Evolutionary conservation across 2,329 filamentous ascomycete species (phyloP).

Genomic region (Coleophoma crateriformis): DNA sequence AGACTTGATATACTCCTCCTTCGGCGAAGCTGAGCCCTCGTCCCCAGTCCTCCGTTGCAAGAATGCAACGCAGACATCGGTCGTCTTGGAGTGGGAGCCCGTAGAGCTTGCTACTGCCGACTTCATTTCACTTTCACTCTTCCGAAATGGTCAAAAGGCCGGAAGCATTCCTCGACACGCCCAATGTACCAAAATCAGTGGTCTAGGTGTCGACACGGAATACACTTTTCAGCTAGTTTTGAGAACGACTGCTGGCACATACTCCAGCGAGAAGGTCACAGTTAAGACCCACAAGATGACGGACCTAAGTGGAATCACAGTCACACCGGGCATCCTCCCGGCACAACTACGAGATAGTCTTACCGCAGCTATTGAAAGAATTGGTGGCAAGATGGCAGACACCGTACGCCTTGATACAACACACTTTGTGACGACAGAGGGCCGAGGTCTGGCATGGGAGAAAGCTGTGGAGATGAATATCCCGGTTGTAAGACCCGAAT

Average conservation of each 20-base stretch:
- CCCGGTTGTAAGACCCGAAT: conserved; percentile 92
- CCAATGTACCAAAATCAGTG: conserved; percentile 94
- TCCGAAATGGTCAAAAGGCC: conserved; percentile 94
- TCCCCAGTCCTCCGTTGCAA: conserved; percentile 80
- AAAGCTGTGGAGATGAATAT: conserved; percentile 98
- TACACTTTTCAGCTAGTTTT: conserved; percentile 93
- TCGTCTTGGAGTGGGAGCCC: conserved; percentile 97
- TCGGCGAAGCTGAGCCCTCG: conserved; percentile 73
- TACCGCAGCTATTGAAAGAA: conserved; percentile 70
- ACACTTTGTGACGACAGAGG: conserved; percentile 96
- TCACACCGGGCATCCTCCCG: conserved; percentile 84
- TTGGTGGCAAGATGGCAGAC: conserved; percentile 89
- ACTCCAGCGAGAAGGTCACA: conserved; percentile 72
- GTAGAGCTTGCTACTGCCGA: conserved; percentile 90
- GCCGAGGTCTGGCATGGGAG: conserved; percentile 85
- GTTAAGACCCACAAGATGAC: conserved; percentile 99
- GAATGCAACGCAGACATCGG: conserved; percentile 97
- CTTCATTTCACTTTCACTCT: conserved; percentile 81
- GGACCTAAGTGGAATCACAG: conserved; percentile 89
- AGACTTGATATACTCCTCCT: conserved; percentile 78
- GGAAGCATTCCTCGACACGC: conserved; percentile 91
- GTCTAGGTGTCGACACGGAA: conserved; percentile 91
- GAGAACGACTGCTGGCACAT: conserved; percentile 85
- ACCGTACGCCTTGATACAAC: conserved; percentile 93
- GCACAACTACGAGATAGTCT: conserved; percentile 67